Conservation (phyloP, 2,329 filamentous ascomycete genomes). For the Onygenales sp. region DNA sequence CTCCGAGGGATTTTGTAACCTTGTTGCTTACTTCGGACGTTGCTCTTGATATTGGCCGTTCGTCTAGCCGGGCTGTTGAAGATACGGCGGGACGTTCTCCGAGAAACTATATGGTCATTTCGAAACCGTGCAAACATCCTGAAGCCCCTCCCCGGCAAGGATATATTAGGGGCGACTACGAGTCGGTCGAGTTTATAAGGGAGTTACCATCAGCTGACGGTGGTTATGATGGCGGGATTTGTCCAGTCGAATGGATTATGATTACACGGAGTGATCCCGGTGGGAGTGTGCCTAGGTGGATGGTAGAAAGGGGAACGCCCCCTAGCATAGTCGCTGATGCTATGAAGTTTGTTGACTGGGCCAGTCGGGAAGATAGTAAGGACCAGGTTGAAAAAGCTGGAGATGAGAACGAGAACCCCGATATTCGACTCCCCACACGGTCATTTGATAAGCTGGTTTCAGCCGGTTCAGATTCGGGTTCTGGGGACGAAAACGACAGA, state of each 20-base stretch:
- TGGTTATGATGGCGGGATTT: slow-evolving; percentile 26
- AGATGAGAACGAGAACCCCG: slow-evolving; percentile 9
- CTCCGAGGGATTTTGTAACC: slow-evolving; percentile 79
- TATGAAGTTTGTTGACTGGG: slow-evolving; percentile 75
- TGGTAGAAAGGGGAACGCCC: slow-evolving; percentile 85
- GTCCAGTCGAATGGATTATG: slow-evolving; percentile 85
- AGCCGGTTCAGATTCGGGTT: neutral
- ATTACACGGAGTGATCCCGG: slow-evolving; percentile 81
- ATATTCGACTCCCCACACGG: neutral
- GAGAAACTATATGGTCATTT: slow-evolving; percentile 76
- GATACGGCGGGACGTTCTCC: slow-evolving; percentile 28
- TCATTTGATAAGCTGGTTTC: slow-evolving; percentile 8
- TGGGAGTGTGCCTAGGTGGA: slow-evolving; percentile 76
- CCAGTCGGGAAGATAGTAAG: slow-evolving; percentile 40
- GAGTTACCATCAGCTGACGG: slow-evolving; percentile 52
- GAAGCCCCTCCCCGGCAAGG: slow-evolving; percentile 60
- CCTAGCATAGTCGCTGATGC: slow-evolving; percentile 70
- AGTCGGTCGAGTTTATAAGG: slow-evolving; percentile 83
- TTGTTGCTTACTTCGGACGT: slow-evolving; percentile 58
- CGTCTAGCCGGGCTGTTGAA: slow-evolving; percentile 13
- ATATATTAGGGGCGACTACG: slow-evolving; percentile 76
- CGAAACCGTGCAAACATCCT: slow-evolving; percentile 70
- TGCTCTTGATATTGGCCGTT: slow-evolving; percentile 24
- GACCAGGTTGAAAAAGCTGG: slow-evolving; percentile 19
- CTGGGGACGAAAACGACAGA: neutral